Base-by-base conservation (phyloP, 129 eudicot species). In the Apium graveolens region DNA sequence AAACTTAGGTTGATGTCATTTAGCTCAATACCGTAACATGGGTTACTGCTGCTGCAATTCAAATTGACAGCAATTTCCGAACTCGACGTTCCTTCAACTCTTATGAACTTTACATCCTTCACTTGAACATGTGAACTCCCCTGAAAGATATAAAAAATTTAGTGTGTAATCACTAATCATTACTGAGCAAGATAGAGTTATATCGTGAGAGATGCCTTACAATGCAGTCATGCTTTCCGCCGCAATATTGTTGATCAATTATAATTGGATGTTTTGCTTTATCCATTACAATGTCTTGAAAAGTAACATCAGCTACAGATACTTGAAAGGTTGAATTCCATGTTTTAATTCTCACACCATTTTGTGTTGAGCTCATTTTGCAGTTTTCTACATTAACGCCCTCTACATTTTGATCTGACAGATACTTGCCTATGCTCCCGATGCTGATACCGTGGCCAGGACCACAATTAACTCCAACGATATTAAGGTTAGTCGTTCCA, bases 281-380 rank as follows among this genome's bases (percentile, higher is more conserved):
- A 42, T 39, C 48, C 53, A 73, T 29, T 6, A 7, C 27, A 73
- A 73, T 73, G 76, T 73, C 76, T 73, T 73, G 76, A 73, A 73
- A 73, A 73, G 53, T 73, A 42, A 73, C 55, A 73, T 73, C n/a
- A 21, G 76, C 16, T n/a, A 42, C 55, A n/a, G 7, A 24, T 20
- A 73, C 24, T 24, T 29, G 8, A 42, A 7, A 17, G 31, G 76
- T 39, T 20, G 76, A 46, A 26, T 11, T 29, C 76, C 76, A 73
- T 73, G 76, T 73, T 42, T 73, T 73, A 37, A 73, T 73, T 18
- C 76, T 42, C 21, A 73, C 34, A 73, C 76, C 38, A 24, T 73
- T 73, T 26, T 73, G 37, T 21, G 76, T 73, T 39, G 20, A 11
- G 11, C 34, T 73, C 31, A 73, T 46, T 39, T 29, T 73, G 35